Conservation (phyloP, 2,329 filamentous ascomycete species). For the Zalaria obscura region DNA sequence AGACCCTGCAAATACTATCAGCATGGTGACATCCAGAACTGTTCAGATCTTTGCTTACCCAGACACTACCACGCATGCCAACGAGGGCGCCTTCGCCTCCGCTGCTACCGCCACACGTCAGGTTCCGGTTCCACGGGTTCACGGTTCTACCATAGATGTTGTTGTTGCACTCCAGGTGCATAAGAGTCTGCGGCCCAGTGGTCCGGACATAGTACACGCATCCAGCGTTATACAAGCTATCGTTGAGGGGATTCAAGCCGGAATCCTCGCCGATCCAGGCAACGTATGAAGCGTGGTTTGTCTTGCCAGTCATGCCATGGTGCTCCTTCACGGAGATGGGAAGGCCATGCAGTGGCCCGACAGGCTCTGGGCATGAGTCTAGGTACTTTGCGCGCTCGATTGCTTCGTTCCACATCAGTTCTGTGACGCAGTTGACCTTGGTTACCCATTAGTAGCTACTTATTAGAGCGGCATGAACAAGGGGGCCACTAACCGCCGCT, state of each 20-base stretch:
- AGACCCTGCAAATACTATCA: slow-evolving; percentile 44
- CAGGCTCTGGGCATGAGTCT: slow-evolving; percentile 11
- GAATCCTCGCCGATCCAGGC: slow-evolving; percentile 45
- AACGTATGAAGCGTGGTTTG: slow-evolving; percentile 15
- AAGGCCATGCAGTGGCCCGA: slow-evolving; percentile 17
- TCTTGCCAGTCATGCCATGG: slow-evolving; percentile 7
- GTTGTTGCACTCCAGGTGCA: slow-evolving; percentile 38
- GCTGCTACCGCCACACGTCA: slow-evolving; percentile 39
- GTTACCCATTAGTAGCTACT: not conserved
- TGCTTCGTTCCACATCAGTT: too few relatives aligned
- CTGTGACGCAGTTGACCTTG: too few relatives aligned
- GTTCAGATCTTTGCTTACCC: slow-evolving; percentile 17
- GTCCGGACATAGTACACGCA: slow-evolving; percentile 39
- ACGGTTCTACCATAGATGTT: slow-evolving; percentile 39
- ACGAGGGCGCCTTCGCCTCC: slow-evolving; percentile 44
- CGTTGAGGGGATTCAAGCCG: slow-evolving; percentile 37
- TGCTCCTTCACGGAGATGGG: slow-evolving; percentile 11
- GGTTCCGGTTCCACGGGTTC: slow-evolving; percentile 38
- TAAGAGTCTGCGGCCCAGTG: slow-evolving; percentile 40
- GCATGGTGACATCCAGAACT: slow-evolving; percentile 36
- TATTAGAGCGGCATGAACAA: too few relatives aligned
- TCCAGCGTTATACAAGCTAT: slow-evolving; percentile 34
- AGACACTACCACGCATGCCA: slow-evolving; percentile 35
- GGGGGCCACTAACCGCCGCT: too few relatives aligned
- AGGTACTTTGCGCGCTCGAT: too few relatives aligned